Percentiles rank a stretch among this genome's conserved stretches.
Evolutionary conservation across 352 stramenopile genomes (phyloP).

Genomic region (Paralagenidium karlingii): DNA sequence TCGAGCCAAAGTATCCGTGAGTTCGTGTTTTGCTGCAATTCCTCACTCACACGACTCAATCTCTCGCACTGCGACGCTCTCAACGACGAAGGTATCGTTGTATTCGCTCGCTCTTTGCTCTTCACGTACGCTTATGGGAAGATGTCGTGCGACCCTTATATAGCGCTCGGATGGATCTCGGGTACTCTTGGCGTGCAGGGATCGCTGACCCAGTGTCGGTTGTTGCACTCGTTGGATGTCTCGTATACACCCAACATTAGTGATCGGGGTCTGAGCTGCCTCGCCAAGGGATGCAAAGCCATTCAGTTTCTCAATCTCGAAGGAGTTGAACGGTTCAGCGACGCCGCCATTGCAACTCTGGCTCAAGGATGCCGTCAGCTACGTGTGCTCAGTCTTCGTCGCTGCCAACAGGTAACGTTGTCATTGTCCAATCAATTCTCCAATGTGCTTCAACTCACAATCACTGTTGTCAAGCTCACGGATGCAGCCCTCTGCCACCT

Average conservation of each 20-base stretch:
- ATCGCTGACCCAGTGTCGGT: conserved; percentile 41
- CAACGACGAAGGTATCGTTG: conserved; percentile 69
- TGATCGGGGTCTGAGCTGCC: conserved; percentile 35
- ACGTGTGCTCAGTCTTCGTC: conserved; percentile 44
- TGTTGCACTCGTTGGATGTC: conserved; percentile 52
- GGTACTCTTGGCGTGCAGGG: conserved; percentile 45
- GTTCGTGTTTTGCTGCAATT: conserved; percentile 62
- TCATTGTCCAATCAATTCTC: background rate
- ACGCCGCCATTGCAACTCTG: conserved; percentile 27
- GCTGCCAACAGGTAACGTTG: conserved; percentile 48
- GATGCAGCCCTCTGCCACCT: conserved; percentile 32
- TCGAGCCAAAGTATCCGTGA: conserved; percentile 38
- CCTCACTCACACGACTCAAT: conserved; percentile 35
- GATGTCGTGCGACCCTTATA: too few relatives aligned
- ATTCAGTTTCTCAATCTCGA: conserved; percentile 73
- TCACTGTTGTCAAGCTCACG: conserved; percentile 14
- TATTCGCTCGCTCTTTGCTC: background rate
- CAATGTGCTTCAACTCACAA: background rate
- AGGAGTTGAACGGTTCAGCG: conserved; percentile 37
- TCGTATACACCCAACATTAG: conserved; percentile 42
- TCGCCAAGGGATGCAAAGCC: conserved; percentile 27
- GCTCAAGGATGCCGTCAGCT: conserved; percentile 32
- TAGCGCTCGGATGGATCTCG: conserved; percentile 57
- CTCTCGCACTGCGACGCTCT: conserved; percentile 38
- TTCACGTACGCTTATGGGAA: background rate